Evolutionary conservation across 805 yeast genomes (phyloP), one percentile per base, ranked within the genome.

Genomic region (Wickerhamomyces canadensis): DNA sequence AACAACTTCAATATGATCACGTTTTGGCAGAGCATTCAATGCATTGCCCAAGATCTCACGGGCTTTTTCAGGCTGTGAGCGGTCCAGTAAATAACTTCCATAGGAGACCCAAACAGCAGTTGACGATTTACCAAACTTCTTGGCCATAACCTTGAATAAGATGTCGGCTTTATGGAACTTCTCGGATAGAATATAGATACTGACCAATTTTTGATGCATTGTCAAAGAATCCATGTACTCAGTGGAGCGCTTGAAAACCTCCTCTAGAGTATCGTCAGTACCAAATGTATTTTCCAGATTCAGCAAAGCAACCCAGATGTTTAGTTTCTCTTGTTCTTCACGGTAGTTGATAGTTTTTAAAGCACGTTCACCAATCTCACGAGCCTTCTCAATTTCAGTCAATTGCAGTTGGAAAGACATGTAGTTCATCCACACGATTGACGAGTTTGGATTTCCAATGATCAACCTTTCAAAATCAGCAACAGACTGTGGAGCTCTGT

Each of bases 401-500:
- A 91, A 70, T 61, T 89, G 96, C 46, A 93, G 71, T 62, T 89
- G 96, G 82, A 91, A 93, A 4, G 98, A 89, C 96, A 93, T 93
- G 64, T 84, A 93, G 64, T 89, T 86, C 85, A 93, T 91, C 98
- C 98, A 93, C 40, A 87, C 63, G 25, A 89, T 75, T 1, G 98
- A 91, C 3, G 96, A 86, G 66, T 86, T 83, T 33, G 98, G 97
- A 57, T 84, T 84, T 58, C 97, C 94, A 42, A 93, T 74, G 38
- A 93, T 72, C 47, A 93, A 65, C 54, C 98, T 78, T 64, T 93
- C 99, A 53, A 88, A 93, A 60, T 93, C 99, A 33, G 79, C 66
- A 30, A 78, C 84, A 40, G 97, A 87, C 62, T 91, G 94, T 27
- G 98, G 98, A 13, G 89, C 84, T 51, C 88, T 74, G 12, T 91